phyloP scores from a whole-genome alignment of 176 grass and related monocot species.

The Puccinellia tenuiflora region DNA sequence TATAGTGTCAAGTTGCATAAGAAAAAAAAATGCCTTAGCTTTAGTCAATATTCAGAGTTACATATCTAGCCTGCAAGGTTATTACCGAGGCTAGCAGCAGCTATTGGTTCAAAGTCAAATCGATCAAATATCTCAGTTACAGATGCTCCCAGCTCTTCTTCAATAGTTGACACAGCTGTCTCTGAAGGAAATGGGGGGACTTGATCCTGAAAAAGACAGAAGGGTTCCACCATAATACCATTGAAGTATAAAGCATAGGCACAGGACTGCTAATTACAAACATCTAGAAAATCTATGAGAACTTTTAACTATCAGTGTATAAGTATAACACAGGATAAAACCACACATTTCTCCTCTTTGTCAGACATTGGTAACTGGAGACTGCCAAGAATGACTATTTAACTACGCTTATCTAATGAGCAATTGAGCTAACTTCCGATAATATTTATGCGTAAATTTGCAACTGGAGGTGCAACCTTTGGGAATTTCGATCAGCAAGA shows the following conservation, averaged over 20 bases:
- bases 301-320: background rate
- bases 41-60: constrained; percentile 2
- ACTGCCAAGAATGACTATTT: background rate
- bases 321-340: background rate
- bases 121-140: constrained; percentile 76
- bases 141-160: constrained; percentile 83
- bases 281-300: background rate
- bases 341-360: background rate
- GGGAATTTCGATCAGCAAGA: background rate
- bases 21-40: background rate
- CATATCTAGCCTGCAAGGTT: background rate
- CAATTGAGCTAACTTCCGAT: background rate
- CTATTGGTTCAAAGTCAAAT: constrained; percentile 97
- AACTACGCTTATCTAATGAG: constrained; percentile 1
- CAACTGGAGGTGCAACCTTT: background rate
- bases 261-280: background rate
- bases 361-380: background rate
- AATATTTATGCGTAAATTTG: constrained; percentile 7
- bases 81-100: constrained; percentile 98
- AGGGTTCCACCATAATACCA: constrained; percentile 1
- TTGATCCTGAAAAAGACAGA: constrained; percentile 59
- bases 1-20: constrained; percentile 21
- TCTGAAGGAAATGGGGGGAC: constrained; percentile 94
- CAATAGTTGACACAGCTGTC: constrained; percentile 78
- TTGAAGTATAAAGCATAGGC: background rate